phyloP scores from a whole-genome alignment of 2,329 filamentous ascomycete genomes.

The Dothideomycetes sp. region DNA sequence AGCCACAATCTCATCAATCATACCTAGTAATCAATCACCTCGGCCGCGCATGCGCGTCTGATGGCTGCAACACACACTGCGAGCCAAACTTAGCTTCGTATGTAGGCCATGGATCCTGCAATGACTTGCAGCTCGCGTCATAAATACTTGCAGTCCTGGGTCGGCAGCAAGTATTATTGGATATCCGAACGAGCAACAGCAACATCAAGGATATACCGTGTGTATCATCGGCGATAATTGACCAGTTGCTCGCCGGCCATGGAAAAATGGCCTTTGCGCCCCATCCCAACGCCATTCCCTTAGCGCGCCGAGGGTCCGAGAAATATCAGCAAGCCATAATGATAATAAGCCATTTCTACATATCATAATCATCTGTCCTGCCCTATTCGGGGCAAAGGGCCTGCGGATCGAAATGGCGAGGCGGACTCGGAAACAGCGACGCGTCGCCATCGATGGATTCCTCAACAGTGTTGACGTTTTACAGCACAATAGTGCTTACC shows the following conservation, averaged over 20 bases:
- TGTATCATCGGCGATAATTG: constrained; percentile 11
- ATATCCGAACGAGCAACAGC: constrained; percentile 6
- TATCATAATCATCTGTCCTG: too few relatives aligned
- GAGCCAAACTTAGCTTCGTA: constrained; percentile 4
- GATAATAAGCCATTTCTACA: too few relatives aligned
- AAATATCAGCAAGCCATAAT: constrained; percentile 4
- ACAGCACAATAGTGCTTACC: too few relatives aligned
- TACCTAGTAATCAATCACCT: too few relatives aligned
- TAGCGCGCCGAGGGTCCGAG: constrained; percentile 10
- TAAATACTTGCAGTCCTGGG: constrained; percentile 2
- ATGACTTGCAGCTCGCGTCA: constrained; percentile 13
- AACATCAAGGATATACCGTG: constrained; percentile 7
- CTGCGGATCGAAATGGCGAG: too few relatives aligned
- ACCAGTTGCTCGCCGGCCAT: constrained; percentile 1
- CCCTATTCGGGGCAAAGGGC: too few relatives aligned
- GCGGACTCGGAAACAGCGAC: too few relatives aligned
- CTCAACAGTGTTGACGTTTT: too few relatives aligned
- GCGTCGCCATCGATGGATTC: too few relatives aligned
- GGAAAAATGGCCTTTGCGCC: constrained; percentile 7
- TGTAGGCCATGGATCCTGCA: constrained; percentile 4
- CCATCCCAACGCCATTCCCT: constrained; percentile 10
- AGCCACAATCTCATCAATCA: constrained; percentile 4
- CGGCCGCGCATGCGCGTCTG: constrained; percentile 1
- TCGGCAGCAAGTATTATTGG: constrained; percentile 10
- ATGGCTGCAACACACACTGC: constrained; percentile 8